Base-by-base conservation (phyloP, 371 early-diverging fungal species). In the Lichtheimia corymbifera region DNA sequence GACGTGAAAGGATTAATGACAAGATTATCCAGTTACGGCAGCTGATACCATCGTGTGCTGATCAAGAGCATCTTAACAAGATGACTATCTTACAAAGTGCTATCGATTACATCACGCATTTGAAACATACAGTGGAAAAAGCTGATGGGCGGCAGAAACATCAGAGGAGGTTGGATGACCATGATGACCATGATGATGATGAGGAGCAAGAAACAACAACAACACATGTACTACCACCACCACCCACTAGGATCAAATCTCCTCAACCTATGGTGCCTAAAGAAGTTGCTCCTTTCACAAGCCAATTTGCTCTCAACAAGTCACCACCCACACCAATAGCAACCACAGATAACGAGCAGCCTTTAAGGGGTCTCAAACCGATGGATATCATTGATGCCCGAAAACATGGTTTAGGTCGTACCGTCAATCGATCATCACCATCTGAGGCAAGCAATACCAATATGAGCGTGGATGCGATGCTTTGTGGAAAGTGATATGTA, bases 1-100 rank as follows among this genome's bases (percentile, higher is more conserved):
- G 92, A 51, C 85, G 92, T 24, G 91, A 92, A 55, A 82, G 88
- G 15, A 90, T 90, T 68, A 90, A 92, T 64, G 90, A 89, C 63
- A 80, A 80, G 63, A 80, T 80, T n/a, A 14, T 70, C 17, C 80
- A 77, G 44, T 47, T 80, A 7, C 77, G 77, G 35, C 72, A 74
- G 30, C 60, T 80, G 14, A 75, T 80, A 47, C 80, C 80, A 7
- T 67, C 70, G 1, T 89, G 89, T 62, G 82, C 79, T 4, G 81
- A 86, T 56, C 88, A 87, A 67, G 87, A 85, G 24, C 82, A 84
- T 56, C 72, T 88, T 11, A 90, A 90, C 72, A 90, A 92, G 71
- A 78, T 92, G 58, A 73, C 82, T 22, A 84, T 92, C 30, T 69
- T 92, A 9, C 87, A 92, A 61, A 76, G 78, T 28, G 86, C 89